These are phyloP conservation scores for Aaosphaeria arxii DNA, from an alignment of 2,329 filamentous ascomycete genomes.

Conservation along the genomic window DNA sequence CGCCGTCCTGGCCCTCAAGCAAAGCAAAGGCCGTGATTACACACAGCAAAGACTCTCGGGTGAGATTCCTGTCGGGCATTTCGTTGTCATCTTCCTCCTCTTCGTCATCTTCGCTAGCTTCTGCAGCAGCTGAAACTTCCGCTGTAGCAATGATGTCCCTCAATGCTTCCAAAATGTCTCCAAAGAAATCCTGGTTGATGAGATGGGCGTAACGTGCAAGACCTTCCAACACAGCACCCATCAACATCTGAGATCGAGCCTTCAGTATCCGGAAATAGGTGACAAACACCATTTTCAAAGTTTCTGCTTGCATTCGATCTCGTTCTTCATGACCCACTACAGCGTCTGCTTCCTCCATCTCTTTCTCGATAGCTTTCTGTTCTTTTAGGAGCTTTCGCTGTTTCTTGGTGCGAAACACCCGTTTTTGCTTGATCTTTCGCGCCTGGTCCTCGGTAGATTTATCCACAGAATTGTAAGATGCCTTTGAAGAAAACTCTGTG, in stretches of 20 bases:
- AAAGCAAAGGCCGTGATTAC: constrained; percentile 97
- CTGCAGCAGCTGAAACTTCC: constrained; percentile 45
- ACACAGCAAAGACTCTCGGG: constrained; percentile 85
- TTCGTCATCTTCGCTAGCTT: constrained; percentile 42
- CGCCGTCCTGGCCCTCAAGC: constrained; percentile 87
- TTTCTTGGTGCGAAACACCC: constrained; percentile 85
- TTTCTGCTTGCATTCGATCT: constrained; percentile 92
- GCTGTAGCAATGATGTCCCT: constrained; percentile 86
- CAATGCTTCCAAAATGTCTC: constrained; percentile 87
- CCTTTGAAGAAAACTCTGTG: constrained; percentile 82
- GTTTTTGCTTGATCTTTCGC: constrained; percentile 70
- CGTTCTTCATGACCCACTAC: constrained; percentile 88
- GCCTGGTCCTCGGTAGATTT: constrained; percentile 48
- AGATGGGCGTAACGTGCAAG: constrained; percentile 91
- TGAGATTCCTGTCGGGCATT: constrained; percentile 61
- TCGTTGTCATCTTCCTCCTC: constrained; percentile 49
- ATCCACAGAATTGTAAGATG: constrained; percentile 74
- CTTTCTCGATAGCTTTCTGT: constrained; percentile 83
- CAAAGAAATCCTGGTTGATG: constrained; percentile 99
- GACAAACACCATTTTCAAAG: constrained; percentile 90
- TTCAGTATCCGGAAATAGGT: constrained; percentile 95
- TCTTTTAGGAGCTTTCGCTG: constrained; percentile 81
- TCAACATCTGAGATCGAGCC: constrained; percentile 73
- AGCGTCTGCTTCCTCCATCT: constrained; percentile 90
- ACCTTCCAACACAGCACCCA: constrained; percentile 96